phyloP scores from a whole-genome alignment of 805 yeast genomes.

The Candida khao-thaluensis region DNA sequence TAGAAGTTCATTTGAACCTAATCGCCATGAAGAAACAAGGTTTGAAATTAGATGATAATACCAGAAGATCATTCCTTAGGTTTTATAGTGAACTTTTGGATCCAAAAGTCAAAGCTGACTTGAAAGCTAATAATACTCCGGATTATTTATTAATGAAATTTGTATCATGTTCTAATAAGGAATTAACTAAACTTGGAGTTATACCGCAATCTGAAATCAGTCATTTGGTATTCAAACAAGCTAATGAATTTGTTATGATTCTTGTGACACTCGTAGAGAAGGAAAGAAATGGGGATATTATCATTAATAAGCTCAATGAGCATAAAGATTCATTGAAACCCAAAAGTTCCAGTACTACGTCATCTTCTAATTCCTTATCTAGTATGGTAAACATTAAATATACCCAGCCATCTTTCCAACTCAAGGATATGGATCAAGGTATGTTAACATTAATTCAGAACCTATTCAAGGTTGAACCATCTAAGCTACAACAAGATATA shows the following conservation, averaged over 20 bases:
- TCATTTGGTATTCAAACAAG: slow-evolving; percentile 35
- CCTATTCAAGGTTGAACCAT: slow-evolving; percentile 49
- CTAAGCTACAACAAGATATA: slow-evolving; percentile 56
- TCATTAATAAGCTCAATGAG: slow-evolving; percentile 44
- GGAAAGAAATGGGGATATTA: slow-evolving; percentile 37
- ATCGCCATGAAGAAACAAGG: slow-evolving; percentile 47
- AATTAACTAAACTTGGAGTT: slow-evolving; percentile 43
- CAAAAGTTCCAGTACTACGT: slow-evolving; percentile 1
- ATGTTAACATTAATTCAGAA: slow-evolving; percentile 38
- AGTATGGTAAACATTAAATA: slow-evolving; percentile 19
- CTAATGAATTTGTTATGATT: slow-evolving; percentile 35
- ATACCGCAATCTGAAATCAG: slow-evolving; percentile 29
- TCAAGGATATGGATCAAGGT: slow-evolving; percentile 56
- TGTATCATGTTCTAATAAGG: slow-evolving; percentile 53
- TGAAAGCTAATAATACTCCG: slow-evolving; percentile 30
- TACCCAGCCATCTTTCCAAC: slow-evolving; percentile 49
- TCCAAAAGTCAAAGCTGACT: slow-evolving; percentile 40
- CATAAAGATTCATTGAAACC: slow-evolving; percentile 40
- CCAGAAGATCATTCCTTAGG: slow-evolving; percentile 58
- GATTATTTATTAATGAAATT: slow-evolving; percentile 53
- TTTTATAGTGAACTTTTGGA: slow-evolving; percentile 61
- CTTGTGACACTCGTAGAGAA: slow-evolving; percentile 36
- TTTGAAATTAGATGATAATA: slow-evolving; percentile 41
- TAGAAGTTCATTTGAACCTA: slow-evolving; percentile 42
- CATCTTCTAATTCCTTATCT: background rate